Conservation (phyloP, 768 basidiomycete genomes). For the Erythrobasidium yunnanense region DNA sequence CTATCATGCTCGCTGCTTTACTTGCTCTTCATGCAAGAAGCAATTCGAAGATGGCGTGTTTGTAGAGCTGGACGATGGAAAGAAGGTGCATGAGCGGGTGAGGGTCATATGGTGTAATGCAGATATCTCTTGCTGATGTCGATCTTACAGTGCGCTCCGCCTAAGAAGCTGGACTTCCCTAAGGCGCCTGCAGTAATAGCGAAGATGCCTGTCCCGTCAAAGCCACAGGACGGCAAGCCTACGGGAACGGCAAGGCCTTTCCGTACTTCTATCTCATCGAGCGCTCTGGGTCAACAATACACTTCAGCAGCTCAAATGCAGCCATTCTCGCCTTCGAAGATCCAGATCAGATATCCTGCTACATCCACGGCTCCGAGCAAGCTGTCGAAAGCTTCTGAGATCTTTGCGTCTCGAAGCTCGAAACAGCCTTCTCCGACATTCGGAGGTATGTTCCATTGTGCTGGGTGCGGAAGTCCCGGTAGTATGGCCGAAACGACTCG, state of each 20-base stretch:
- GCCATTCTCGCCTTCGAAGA: slow-evolving; percentile 19
- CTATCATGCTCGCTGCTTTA: slow-evolving; percentile 14
- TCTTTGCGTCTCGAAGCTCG: slow-evolving; percentile 7
- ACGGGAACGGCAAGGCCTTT: not conserved
- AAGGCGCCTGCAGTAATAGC: not conserved
- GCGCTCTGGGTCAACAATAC: slow-evolving; percentile 1
- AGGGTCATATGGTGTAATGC: not conserved
- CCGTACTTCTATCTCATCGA: not conserved
- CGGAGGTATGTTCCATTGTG: slow-evolving; percentile 13
- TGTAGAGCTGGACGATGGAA: slow-evolving; percentile 5
- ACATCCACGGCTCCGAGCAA: not conserved
- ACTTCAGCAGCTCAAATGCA: slow-evolving; percentile 13
- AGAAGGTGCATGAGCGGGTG: slow-evolving; percentile 21
- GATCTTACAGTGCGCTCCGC: not conserved
- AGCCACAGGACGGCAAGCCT: not conserved
- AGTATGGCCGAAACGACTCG: slow-evolving; percentile 20
- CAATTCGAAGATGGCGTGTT: slow-evolving; percentile 3
- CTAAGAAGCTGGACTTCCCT: not conserved
- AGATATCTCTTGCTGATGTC: not conserved
- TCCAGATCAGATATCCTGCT: not conserved
- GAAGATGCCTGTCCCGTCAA: slow-evolving; percentile 3
- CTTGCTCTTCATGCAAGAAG: slow-evolving; percentile 6
- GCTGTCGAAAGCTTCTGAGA: slow-evolving; percentile 15
- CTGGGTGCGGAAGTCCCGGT: slow-evolving; percentile 6
- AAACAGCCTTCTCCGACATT: not conserved